phyloP scores from a whole-genome alignment of 2,329 filamentous ascomycete genomes.

The Westerdykella aurantiaca region DNA sequence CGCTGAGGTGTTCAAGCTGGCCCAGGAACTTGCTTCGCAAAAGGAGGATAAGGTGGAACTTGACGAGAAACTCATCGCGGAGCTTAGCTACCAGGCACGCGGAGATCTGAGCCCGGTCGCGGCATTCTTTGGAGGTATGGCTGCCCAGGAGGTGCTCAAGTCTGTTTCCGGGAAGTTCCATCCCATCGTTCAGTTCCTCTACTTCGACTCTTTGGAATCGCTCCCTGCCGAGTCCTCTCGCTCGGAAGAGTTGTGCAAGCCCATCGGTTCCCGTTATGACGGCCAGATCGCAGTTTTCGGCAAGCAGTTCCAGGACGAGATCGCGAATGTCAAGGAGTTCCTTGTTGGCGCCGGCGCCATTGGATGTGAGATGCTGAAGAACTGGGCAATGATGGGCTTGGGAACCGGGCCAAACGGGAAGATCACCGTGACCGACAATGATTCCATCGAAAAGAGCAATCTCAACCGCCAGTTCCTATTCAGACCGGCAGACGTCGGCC shows the following conservation, averaged over 20 bases:
- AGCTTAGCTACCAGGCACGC: slow-evolving; percentile 88
- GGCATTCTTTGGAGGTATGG: slow-evolving; percentile 88
- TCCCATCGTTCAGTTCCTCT: slow-evolving; percentile 92
- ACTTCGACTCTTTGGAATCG: slow-evolving; percentile 97
- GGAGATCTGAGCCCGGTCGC: slow-evolving; percentile 90
- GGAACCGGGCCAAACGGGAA: slow-evolving; percentile 81
- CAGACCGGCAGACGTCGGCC: slow-evolving; percentile 85
- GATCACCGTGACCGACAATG: slow-evolving; percentile 94
- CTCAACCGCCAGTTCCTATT: slow-evolving; percentile 96
- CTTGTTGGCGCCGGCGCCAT: slow-evolving; percentile 95
- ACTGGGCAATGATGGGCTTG: slow-evolving; percentile 98
- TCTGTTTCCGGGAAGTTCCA: slow-evolving; percentile 96
- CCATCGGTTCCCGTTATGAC: slow-evolving; percentile 80
- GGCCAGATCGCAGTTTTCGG: slow-evolving; percentile 97
- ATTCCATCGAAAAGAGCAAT: slow-evolving; percentile 98
- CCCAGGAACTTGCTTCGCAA: slow-evolving; percentile 63
- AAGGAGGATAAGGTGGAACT: slow-evolving; percentile 71
- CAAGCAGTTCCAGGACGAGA: slow-evolving; percentile 86
- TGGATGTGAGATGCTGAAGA: slow-evolving; percentile 98
- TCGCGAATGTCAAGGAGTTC: slow-evolving; percentile 86
- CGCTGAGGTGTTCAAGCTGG: slow-evolving; percentile 65
- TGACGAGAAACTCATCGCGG: slow-evolving; percentile 85
- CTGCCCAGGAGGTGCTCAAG: slow-evolving; percentile 93
- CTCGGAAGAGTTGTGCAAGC: slow-evolving; percentile 82
- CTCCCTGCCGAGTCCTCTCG: slow-evolving; percentile 69